A percentile compares a stretch with the other conserved stretches of the same genome.
phyloP scores from a whole-genome alignment of 441 rosid genomes.

The Theobroma grandiflorum region DNA sequence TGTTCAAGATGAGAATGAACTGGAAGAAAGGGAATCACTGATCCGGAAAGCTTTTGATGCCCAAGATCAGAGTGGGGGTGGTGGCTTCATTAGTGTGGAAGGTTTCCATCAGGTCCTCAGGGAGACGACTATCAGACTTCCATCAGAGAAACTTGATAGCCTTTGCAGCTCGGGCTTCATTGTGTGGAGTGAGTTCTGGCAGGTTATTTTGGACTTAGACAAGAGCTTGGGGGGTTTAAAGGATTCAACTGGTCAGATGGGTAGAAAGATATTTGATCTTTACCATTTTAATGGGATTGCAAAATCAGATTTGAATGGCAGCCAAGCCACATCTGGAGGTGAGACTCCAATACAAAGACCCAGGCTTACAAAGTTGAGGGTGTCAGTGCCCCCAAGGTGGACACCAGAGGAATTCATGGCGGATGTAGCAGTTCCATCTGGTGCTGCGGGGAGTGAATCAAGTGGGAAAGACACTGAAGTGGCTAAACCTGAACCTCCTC shows the following conservation, averaged over 20 bases:
- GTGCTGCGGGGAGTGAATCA: constrained; percentile 45
- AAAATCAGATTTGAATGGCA: constrained; percentile 83
- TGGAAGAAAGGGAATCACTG: constrained; percentile 89
- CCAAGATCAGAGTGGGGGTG: constrained; percentile 98
- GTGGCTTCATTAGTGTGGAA: constrained; percentile 93
- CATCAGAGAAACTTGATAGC: constrained; percentile 70
- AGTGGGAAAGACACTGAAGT: constrained; percentile 59
- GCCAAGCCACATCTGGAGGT: constrained; percentile 57
- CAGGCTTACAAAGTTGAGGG: constrained; percentile 85
- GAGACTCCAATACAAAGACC: constrained; percentile 84
- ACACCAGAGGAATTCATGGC: constrained; percentile 95
- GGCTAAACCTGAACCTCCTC: constrained; percentile 68
- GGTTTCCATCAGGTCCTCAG: constrained; percentile 87
- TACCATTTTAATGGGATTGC: constrained; percentile 98
- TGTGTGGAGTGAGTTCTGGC: constrained; percentile 99
- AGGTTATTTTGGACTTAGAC: constrained; percentile 82
- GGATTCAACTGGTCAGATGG: constrained; percentile 94
- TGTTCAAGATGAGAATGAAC: constrained; percentile 93
- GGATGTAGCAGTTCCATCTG: constrained; percentile 52
- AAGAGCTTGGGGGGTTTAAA: constrained; percentile 80
- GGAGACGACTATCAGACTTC: constrained; percentile 69
- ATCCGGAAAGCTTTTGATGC: constrained; percentile 91
- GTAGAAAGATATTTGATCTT: constrained; percentile 91
- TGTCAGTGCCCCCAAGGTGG: constrained; percentile 98
- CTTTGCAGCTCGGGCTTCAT: constrained; percentile 83